phyloP scores from a whole-genome alignment of 345 rosid species.

The Arabidopsis arenosa region DNA sequence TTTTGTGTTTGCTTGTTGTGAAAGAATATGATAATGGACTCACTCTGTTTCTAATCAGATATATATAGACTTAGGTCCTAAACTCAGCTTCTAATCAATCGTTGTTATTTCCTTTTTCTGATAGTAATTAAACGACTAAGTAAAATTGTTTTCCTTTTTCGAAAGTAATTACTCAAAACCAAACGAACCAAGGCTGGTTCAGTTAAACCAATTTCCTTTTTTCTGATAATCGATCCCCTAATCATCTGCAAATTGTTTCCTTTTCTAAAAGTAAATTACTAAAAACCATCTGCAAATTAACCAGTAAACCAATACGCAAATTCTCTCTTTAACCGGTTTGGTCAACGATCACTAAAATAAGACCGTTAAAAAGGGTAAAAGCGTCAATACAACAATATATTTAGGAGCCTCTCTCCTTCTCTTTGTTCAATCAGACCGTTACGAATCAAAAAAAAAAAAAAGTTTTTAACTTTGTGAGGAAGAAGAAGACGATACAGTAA shows the following conservation, averaged over 20 bases:
- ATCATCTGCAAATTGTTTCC: no score
- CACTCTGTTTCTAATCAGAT: background rate
- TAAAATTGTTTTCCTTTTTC: background rate
- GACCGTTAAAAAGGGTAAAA: constrained; percentile 12
- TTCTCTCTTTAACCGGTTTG: background rate
- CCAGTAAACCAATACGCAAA: background rate
- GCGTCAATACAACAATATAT: background rate
- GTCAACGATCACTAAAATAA: constrained; percentile 5
- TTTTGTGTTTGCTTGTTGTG: background rate
- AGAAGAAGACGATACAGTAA: constrained; percentile 34
- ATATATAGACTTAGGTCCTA: background rate
- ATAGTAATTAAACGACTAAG: constrained; percentile 4
- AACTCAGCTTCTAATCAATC: background rate
- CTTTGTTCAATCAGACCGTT: constrained; percentile 21
- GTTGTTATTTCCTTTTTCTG: constrained; percentile 3
- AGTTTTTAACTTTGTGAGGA: background rate
- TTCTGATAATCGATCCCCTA: no score
- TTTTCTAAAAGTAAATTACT: no score
- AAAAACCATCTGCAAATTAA: no score
- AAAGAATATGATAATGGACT: background rate
- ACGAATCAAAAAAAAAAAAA: constrained; percentile 3
- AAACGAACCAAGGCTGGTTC: background rate
- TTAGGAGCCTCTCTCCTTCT: background rate
- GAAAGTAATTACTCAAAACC: background rate
- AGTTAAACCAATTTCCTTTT: background rate